Evolutionary conservation across 2,329 filamentous ascomycete species (phyloP).

Genomic region (Colletotrichum orbiculare): DNA sequence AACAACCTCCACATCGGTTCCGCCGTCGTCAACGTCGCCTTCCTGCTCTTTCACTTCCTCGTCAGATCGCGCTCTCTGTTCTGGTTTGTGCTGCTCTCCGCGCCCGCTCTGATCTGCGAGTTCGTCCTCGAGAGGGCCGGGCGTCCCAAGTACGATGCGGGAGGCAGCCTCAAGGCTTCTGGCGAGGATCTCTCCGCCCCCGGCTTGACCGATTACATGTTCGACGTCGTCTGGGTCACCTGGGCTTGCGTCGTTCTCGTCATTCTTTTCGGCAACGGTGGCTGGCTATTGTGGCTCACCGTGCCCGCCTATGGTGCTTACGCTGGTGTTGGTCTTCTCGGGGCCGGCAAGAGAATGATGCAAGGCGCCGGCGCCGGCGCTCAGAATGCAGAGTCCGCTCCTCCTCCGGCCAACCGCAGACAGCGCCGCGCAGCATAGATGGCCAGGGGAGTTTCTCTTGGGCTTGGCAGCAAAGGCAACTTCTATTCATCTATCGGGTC

Average conservation of each 20-base stretch:
- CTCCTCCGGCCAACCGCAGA: slow-evolving; percentile 59
- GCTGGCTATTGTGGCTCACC: slow-evolving; percentile 65
- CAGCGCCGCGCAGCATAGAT: slow-evolving; percentile 64
- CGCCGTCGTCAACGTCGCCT: slow-evolving; percentile 76
- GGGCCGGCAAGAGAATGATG: slow-evolving; percentile 66
- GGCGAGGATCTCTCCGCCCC: slow-evolving; percentile 90
- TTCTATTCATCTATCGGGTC: slow-evolving; percentile 14
- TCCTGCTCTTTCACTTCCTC: slow-evolving; percentile 77
- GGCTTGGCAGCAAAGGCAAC: neutral
- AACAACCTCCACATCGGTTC: slow-evolving; percentile 85
- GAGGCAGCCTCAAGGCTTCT: slow-evolving; percentile 75
- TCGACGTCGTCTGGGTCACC: slow-evolving; percentile 95
- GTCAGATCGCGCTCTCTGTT: slow-evolving; percentile 72
- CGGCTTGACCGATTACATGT: slow-evolving; percentile 97
- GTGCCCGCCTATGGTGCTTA: slow-evolving; percentile 67
- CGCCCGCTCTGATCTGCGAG: slow-evolving; percentile 82
- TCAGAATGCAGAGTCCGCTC: slow-evolving; percentile 34
- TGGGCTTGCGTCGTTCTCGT: slow-evolving; percentile 82
- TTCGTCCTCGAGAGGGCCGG: slow-evolving; percentile 87
- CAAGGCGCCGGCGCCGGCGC: slow-evolving; percentile 46
- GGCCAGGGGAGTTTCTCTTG: neutral
- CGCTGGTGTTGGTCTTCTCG: slow-evolving; percentile 64
- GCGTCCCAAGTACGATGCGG: slow-evolving; percentile 78
- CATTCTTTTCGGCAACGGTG: slow-evolving; percentile 83
- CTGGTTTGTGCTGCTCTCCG: slow-evolving; percentile 77